Evolutionary conservation across 2,329 filamentous ascomycete species (phyloP).

Genomic region (Aspergillus neotritici): DNA sequence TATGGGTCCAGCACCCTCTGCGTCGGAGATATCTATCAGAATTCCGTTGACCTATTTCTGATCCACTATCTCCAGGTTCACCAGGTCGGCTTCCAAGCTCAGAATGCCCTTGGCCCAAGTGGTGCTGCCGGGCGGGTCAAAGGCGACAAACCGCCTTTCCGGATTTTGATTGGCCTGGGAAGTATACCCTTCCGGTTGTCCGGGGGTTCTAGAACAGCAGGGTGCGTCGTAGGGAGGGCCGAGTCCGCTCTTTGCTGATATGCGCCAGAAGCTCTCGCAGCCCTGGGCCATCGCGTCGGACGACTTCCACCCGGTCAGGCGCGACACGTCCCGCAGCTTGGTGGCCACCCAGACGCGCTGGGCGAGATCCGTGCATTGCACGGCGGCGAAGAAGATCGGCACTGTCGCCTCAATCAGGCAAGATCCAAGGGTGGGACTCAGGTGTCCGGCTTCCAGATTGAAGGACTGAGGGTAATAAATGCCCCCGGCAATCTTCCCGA

Average conservation of each 20-base stretch:
- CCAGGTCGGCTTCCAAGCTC: constrained; percentile 70
- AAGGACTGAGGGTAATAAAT: constrained; percentile 44
- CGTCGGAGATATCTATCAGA: neutral
- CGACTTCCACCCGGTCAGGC: constrained; percentile 81
- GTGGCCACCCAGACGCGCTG: constrained; percentile 75
- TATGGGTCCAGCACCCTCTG: too few species aligned
- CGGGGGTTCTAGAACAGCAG: too few species aligned
- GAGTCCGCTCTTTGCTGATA: constrained; percentile 63
- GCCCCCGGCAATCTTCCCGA: constrained; percentile 76
- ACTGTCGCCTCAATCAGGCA: constrained; percentile 78
- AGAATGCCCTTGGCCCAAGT: constrained; percentile 75
- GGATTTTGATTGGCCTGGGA: constrained; percentile 24
- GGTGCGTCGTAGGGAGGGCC: constrained; percentile 63
- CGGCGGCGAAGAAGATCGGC: constrained; percentile 77
- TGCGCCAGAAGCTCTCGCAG: constrained; percentile 79
- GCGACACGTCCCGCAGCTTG: constrained; percentile 67
- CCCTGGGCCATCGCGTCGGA: constrained; percentile 74
- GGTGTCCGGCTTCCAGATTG: constrained; percentile 39
- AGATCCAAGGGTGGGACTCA: constrained; percentile 73
- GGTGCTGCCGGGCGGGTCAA: constrained; percentile 58
- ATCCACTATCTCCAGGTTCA: constrained; percentile 52
- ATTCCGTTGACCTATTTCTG: constrained; percentile 1
- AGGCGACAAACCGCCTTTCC: constrained; percentile 53
- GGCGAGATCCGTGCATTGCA: constrained; percentile 65
- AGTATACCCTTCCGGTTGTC: too few species aligned